Evolutionary conservation across 2,329 filamentous ascomycete genomes (phyloP).

Genomic region (Nemania abortiva): DNA sequence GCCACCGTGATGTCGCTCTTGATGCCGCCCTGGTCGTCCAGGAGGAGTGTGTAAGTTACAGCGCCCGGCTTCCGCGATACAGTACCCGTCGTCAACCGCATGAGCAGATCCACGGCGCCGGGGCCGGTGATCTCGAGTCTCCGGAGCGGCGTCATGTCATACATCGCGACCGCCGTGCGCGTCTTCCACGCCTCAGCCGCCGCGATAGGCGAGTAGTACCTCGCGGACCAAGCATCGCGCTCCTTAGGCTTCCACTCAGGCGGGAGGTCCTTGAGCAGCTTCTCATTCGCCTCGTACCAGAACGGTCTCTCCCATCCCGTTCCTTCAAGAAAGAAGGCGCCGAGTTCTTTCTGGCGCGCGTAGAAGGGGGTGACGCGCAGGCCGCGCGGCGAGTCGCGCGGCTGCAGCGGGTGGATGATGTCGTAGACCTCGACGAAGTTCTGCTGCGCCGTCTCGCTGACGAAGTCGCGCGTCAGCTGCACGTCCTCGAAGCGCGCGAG

Average conservation of each 20-base stretch:
- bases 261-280: constrained; percentile 28
- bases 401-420: constrained; percentile 40
- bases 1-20: constrained; percentile 38
- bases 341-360: constrained; percentile 37
- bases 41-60: constrained; percentile 37
- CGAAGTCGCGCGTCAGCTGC: constrained; percentile 34
- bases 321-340: constrained; percentile 37
- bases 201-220: constrained; percentile 39
- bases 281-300: constrained; percentile 39
- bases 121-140: constrained; percentile 39
- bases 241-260: constrained; percentile 36
- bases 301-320: constrained; percentile 36
- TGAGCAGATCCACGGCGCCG: constrained; percentile 36
- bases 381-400: constrained; percentile 34
- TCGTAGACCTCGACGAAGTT: constrained; percentile 41
- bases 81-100: constrained; percentile 38
- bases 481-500: constrained; percentile 39
- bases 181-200: constrained; percentile 40
- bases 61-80: constrained; percentile 38
- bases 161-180: constrained; percentile 39
- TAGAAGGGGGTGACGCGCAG: constrained; percentile 37
- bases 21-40: constrained; percentile 36
- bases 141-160: constrained; percentile 40
- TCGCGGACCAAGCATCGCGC: constrained; percentile 36
- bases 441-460: constrained; percentile 36